Percentiles rank a stretch among this genome's conserved stretches.
Conservation (phyloP, 768 basidiomycete genomes). For the Lentinula aciculospora region DNA sequence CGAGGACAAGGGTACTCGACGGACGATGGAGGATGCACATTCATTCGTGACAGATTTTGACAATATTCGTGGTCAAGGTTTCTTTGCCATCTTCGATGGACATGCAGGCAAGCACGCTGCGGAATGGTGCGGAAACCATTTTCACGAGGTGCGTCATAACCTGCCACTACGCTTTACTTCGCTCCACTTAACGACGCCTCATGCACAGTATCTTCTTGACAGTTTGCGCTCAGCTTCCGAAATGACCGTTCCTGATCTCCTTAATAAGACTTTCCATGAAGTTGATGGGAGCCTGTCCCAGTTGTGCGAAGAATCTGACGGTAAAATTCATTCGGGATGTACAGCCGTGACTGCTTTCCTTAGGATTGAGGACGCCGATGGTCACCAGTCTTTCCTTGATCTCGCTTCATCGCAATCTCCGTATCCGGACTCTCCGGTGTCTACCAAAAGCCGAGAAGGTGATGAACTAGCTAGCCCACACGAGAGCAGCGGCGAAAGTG, state of each 20-base stretch:
- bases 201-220: conserved; percentile 8
- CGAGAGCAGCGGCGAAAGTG: conserved; percentile 39
- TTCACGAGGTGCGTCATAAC: conserved; percentile 68
- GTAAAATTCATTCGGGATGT: conserved; percentile 94
- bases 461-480: conserved; percentile 26
- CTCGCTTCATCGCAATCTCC: conserved; percentile 22
- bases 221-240: conserved; percentile 54
- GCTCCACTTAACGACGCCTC: conserved; percentile 7
- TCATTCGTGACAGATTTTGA: conserved; percentile 95
- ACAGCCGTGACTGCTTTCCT: conserved; percentile 96
- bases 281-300: conserved; percentile 82
- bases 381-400: conserved; percentile 62
- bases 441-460: conserved; percentile 20
- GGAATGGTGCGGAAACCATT: conserved; percentile 97
- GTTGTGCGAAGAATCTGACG: conserved; percentile 81
- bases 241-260: conserved; percentile 72
- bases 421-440: conserved; percentile 29
- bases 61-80: conserved; percentile 88
- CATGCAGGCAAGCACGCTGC: conserved; percentile 99
- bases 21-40: conserved; percentile 97
- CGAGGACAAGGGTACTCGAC: conserved; percentile 84
- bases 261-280: conserved; percentile 91
- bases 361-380: conserved; percentile 79
- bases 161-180: conserved; percentile 1
- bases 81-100: conserved; percentile 97